Evolutionary conservation across 495 filamentous ascomycete genomes (phyloP).

Genomic region (Penicillium cosmopolitanum): DNA sequence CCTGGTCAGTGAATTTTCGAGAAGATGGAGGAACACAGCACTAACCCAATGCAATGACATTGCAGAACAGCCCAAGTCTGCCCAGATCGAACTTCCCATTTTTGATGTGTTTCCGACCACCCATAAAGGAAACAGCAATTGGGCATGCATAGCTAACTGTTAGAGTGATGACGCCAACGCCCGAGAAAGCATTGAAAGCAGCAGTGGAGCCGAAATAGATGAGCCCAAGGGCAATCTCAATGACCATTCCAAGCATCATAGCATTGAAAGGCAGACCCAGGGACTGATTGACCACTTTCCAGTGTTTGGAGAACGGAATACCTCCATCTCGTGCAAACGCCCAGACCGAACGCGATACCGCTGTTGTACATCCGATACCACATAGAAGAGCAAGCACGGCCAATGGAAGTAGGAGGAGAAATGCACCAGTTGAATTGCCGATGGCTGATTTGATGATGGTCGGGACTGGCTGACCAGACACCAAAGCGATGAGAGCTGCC

Average conservation of each 20-base stretch:
- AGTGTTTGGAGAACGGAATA: slow-evolving; percentile 62
- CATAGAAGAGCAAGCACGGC: slow-evolving; percentile 56
- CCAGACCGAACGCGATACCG: slow-evolving; percentile 28
- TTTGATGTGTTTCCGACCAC: slow-evolving; percentile 50
- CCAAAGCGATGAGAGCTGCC: slow-evolving; percentile 52
- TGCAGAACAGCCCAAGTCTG: slow-evolving; percentile 55
- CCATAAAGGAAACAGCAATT: slow-evolving; percentile 51
- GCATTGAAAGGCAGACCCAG: slow-evolving; percentile 56
- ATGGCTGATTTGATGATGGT: slow-evolving; percentile 22
- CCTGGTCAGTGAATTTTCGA: slow-evolving; percentile 3
- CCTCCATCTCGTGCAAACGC: slow-evolving; percentile 63
- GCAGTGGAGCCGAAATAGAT: slow-evolving; percentile 60
- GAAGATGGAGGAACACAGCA: not conserved
- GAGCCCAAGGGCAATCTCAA: slow-evolving; percentile 57
- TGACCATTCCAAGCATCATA: slow-evolving; percentile 51
- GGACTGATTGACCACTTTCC: slow-evolving; percentile 52
- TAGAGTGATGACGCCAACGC: slow-evolving; percentile 60
- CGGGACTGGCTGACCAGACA: slow-evolving; percentile 46
- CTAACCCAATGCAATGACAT: slow-evolving; percentile 57
- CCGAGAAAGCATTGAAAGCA: slow-evolving; percentile 63
- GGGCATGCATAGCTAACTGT: slow-evolving; percentile 58
- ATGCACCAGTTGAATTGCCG: slow-evolving; percentile 51
- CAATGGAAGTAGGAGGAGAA: slow-evolving; percentile 67
- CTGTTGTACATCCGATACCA: slow-evolving; percentile 18
- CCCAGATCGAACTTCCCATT: slow-evolving; percentile 60